Evolutionary conservation across 257 asterid species (phyloP).

Genomic region (Solanum peruvianum): DNA sequence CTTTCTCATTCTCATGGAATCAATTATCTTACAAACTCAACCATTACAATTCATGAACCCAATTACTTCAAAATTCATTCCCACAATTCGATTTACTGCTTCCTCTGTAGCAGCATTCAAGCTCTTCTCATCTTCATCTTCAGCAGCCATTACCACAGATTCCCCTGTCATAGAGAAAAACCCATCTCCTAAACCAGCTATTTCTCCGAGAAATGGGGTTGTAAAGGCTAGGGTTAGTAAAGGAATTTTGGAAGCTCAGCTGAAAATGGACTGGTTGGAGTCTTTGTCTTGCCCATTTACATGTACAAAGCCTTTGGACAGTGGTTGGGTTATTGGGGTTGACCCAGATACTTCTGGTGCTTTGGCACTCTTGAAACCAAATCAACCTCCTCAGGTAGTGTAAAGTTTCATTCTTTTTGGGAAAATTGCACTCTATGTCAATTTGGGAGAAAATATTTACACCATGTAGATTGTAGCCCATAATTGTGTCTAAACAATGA

Average conservation of each 20-base stretch:
- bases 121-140: conserved; percentile 17
- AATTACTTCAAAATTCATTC: conserved; percentile 1
- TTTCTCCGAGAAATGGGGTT: conserved; percentile 11
- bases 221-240: conserved; percentile 14
- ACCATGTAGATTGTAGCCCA: background rate
- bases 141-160: conserved; percentile 3
- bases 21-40: background rate
- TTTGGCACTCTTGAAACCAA: conserved; percentile 57
- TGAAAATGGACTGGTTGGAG: conserved; percentile 41
- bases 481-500: background rate
- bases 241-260: conserved; percentile 24
- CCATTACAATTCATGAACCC: background rate
- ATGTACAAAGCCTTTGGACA: conserved; percentile 5
- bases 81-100: conserved; percentile 24
- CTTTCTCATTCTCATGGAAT: background rate
- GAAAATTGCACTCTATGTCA: background rate
- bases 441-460: too few relatives aligned
- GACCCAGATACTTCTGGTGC: conserved; percentile 87
- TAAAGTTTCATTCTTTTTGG: background rate
- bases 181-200: conserved; percentile 15
- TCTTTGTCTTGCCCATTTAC: conserved; percentile 55
- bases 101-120: conserved; percentile 21
- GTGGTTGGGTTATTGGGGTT: conserved; percentile 59
- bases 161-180: background rate
- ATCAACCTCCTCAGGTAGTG: conserved; percentile 41